Evolutionary conservation across 768 basidiomycete species (phyloP).

Genomic region (Chalciporus sphaerocephalus): DNA sequence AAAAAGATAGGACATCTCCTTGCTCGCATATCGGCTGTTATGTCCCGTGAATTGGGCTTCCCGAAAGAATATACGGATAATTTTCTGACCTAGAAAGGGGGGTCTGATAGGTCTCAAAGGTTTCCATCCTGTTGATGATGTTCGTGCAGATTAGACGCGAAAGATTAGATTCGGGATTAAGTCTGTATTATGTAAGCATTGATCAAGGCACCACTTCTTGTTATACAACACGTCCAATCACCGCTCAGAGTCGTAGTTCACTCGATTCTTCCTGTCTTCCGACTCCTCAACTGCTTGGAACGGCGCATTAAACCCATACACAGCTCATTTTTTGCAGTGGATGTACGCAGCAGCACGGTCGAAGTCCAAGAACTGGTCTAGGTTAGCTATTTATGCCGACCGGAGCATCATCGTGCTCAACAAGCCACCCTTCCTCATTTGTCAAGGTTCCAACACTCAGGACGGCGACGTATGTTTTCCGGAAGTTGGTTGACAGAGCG

Average conservation of each 20-base stretch:
- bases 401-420: conserved; percentile 50
- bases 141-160: not conserved
- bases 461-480: conserved; percentile 17
- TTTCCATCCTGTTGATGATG: conserved; percentile 43
- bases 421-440: conserved; percentile 56
- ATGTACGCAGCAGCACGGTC: conserved; percentile 18
- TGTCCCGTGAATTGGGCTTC: conserved; percentile 1
- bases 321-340: not conserved
- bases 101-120: conserved; percentile 71
- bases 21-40: conserved; percentile 93
- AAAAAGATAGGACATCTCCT: conserved; percentile 97
- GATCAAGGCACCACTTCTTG: too few relatives aligned
- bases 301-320: too few relatives aligned
- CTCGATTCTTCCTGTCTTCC: too few relatives aligned
- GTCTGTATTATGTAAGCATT: conserved; percentile 2
- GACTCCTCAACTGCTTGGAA: too few relatives aligned
- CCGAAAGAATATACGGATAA: not conserved
- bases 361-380: conserved; percentile 27
- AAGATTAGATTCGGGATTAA: conserved; percentile 6
- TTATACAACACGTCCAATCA: not conserved
- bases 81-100: conserved; percentile 68
- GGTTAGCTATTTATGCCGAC: conserved; percentile 48
- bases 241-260: not conserved
- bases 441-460: conserved; percentile 39
- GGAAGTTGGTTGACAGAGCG: conserved; percentile 1